Percentiles rank a stretch among this genome's conserved stretches.
phyloP scores from a whole-genome alignment of 495 filamentous ascomycete genomes.

The Corynascus novoguineensis region DNA sequence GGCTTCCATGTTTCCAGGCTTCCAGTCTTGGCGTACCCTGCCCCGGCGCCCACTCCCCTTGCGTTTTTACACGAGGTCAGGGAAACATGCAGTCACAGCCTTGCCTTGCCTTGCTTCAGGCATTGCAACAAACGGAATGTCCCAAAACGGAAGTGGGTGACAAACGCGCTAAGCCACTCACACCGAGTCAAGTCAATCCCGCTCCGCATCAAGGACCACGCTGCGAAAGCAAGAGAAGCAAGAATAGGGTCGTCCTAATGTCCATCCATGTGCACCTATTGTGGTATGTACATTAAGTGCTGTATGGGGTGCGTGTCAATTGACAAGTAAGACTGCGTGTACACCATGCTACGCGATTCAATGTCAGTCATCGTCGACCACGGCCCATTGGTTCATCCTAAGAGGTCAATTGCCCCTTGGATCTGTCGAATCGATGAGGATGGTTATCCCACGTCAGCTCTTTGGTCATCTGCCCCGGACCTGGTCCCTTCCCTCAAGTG shows the following conservation, averaged over 20 bases:
- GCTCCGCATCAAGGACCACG: background rate
- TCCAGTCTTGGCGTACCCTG: background rate
- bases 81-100: constrained; percentile 4
- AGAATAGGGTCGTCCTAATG: too few relatives aligned
- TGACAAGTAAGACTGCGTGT: background rate
- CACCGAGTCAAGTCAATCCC: constrained; percentile 1
- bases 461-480: background rate
- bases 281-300: too few relatives aligned
- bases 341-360: too few relatives aligned
- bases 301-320: background rate
- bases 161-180: constrained; percentile 7
- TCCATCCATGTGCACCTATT: too few relatives aligned
- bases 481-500: background rate
- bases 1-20: background rate
- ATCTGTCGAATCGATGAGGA: background rate
- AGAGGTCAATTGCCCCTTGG: background rate
- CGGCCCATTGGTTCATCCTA: background rate
- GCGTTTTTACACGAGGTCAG: too few relatives aligned
- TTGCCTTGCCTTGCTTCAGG: background rate
- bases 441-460: too few relatives aligned
- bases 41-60: background rate
- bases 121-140: background rate
- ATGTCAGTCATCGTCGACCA: too few relatives aligned
- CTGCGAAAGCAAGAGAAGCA: background rate
- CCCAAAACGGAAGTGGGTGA: constrained; percentile 5